Percentiles rank a stretch among this genome's conserved stretches.
Evolutionary conservation across 805 yeast genomes (phyloP).

Genomic region (Kodamaea lidongshanica): DNA sequence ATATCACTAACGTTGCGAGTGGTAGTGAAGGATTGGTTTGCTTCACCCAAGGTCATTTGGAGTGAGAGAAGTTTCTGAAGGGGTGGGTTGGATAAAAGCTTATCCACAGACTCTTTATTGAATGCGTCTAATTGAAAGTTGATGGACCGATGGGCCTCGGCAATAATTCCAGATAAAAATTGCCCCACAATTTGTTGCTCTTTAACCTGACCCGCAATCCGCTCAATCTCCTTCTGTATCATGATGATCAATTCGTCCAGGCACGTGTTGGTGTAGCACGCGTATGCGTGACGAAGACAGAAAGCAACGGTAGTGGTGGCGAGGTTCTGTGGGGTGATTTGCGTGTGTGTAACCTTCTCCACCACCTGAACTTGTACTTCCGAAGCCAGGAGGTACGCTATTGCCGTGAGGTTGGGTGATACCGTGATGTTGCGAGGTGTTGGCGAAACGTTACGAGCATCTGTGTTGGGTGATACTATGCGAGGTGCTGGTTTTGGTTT

Average conservation of each 20-base stretch:
- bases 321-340: constrained; percentile 24
- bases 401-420: constrained; percentile 48
- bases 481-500: constrained; percentile 24
- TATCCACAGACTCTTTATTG: constrained; percentile 69
- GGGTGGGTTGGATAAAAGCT: constrained; percentile 69
- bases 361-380: constrained; percentile 18
- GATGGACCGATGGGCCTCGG: constrained; percentile 71
- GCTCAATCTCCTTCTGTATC: constrained; percentile 41
- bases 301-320: constrained; percentile 50
- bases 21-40: constrained; percentile 20
- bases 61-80: constrained; percentile 65
- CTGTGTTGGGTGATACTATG: too few relatives aligned
- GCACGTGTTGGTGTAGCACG: constrained; percentile 61
- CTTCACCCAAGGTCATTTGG: constrained; percentile 59
- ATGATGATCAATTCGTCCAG: constrained; percentile 66
- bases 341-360: constrained; percentile 12
- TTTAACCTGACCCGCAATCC: constrained; percentile 9
- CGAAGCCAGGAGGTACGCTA: constrained; percentile 19
- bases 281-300: constrained; percentile 60
- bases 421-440: constrained; percentile 22
- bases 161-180: constrained; percentile 40
- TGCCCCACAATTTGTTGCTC: constrained; percentile 10
- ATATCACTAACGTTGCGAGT: constrained; percentile 33
- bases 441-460: constrained; percentile 12
- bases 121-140: constrained; percentile 61